Evolutionary conservation across 1,139 yeast species (phyloP).

Genomic region (Taphrina populina): DNA sequence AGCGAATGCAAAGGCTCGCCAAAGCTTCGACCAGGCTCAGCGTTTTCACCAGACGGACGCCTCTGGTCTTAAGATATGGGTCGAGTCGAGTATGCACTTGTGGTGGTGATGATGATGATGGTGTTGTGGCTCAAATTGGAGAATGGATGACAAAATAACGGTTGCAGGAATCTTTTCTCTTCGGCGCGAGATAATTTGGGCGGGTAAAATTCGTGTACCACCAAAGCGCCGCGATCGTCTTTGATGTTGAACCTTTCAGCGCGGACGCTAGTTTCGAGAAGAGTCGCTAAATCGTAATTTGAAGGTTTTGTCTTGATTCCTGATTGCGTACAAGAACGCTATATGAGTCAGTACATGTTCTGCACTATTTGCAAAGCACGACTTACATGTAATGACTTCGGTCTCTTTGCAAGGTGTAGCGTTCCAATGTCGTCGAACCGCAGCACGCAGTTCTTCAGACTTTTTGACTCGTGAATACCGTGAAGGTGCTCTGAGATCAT

Average conservation of each 20-base stretch:
- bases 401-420: slow-evolving; percentile 23
- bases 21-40: background rate
- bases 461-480: slow-evolving; percentile 25
- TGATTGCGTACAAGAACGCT: slow-evolving; percentile 21
- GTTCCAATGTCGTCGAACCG: slow-evolving; percentile 26
- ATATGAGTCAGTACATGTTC: background rate
- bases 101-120: no score
- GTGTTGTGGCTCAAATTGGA: no score
- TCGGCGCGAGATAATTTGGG: no score
- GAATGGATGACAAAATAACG: no score
- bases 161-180: no score
- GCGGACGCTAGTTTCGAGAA: slow-evolving; percentile 1
- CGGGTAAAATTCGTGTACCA: no score
- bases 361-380: background rate
- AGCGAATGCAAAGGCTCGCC: background rate
- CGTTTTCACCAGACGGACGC: no score
- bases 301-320: slow-evolving; percentile 31
- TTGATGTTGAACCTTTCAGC: background rate
- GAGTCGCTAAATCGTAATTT: slow-evolving; percentile 25
- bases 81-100: no score
- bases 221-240: no score
- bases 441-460: slow-evolving; percentile 15
- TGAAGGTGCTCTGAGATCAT: slow-evolving; percentile 6
- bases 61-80: no score
- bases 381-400: slow-evolving; percentile 21